These are phyloP conservation scores for Ogataea pini DNA, from an alignment of 805 yeast species.

Conservation along the genomic window DNA sequence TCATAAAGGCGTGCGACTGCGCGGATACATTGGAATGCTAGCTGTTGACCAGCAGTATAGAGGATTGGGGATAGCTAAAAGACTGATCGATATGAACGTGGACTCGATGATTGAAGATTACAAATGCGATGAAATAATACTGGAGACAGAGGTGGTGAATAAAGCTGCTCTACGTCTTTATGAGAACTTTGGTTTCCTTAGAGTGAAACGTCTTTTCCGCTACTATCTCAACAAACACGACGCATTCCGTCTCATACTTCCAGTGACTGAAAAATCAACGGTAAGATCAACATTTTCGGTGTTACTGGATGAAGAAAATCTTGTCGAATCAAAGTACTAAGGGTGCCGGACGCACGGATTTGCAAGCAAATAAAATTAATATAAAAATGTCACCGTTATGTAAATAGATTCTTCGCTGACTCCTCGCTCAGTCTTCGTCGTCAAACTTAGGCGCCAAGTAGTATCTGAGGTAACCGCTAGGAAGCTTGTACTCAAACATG, in stretches of 20 bases:
- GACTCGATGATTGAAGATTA: constrained; percentile 59
- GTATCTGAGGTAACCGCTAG: constrained; percentile 91
- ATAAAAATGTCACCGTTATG: constrained; percentile 4
- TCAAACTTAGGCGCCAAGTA: constrained; percentile 98
- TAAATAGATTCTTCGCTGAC: neutral
- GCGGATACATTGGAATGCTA: constrained; percentile 97
- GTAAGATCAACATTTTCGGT: constrained; percentile 55
- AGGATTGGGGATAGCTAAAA: constrained; percentile 80
- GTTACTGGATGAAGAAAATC: constrained; percentile 23
- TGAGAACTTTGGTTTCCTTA: constrained; percentile 40
- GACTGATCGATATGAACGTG: constrained; percentile 62
- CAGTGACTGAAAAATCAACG: constrained; percentile 63
- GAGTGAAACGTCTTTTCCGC: constrained; percentile 62
- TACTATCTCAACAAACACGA: constrained; percentile 93
- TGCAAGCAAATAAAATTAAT: too few species aligned
- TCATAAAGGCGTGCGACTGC: constrained; percentile 67
- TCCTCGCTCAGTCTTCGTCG: constrained; percentile 64
- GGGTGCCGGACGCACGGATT: neutral
- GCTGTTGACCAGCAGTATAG: constrained; percentile 75
- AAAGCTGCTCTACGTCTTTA: constrained; percentile 36
- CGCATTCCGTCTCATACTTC: constrained; percentile 84
- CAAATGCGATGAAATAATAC: constrained; percentile 83
- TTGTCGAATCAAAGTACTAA: constrained; percentile 29
- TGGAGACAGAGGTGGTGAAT: constrained; percentile 90
- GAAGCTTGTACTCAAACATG: constrained; percentile 84